Conservation (phyloP, 495 filamentous ascomycete genomes). For the Aspergillus nidulans region DNA sequence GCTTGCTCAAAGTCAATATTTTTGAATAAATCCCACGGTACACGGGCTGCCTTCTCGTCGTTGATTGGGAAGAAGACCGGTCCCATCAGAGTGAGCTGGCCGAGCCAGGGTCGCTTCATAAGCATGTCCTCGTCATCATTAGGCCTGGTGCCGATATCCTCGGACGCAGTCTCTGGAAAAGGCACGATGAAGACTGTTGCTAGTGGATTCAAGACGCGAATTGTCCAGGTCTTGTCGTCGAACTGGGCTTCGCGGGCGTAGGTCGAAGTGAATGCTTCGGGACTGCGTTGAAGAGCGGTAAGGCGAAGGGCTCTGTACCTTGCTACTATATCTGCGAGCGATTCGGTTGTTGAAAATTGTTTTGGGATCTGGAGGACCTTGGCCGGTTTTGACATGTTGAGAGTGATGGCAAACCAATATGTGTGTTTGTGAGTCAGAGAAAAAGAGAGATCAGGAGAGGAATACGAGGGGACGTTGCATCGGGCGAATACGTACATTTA, state of each 20-base stretch:
- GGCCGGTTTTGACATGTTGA: too few species aligned
- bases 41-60: neutral
- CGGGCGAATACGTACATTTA: too few species aligned
- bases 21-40: neutral
- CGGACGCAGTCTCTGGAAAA: neutral
- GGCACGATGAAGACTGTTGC: neutral
- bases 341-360: neutral
- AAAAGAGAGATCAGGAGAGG: too few species aligned
- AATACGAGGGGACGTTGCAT: too few species aligned
- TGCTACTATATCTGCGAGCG: neutral
- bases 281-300: neutral
- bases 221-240: neutral
- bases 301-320: neutral
- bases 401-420: too few species aligned
- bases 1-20: neutral
- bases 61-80: neutral
- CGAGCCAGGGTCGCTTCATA: neutral
- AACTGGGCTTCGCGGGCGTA: neutral
- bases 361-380: neutral
- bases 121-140: neutral
- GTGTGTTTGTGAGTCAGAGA: too few species aligned
- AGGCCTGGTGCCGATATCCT: neutral
- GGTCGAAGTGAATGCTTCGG: neutral
- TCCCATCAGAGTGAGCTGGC: neutral
- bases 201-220: neutral